Base-by-base conservation (phyloP, 139 green algal species). In the Diplosphaera chodatii region DNA sequence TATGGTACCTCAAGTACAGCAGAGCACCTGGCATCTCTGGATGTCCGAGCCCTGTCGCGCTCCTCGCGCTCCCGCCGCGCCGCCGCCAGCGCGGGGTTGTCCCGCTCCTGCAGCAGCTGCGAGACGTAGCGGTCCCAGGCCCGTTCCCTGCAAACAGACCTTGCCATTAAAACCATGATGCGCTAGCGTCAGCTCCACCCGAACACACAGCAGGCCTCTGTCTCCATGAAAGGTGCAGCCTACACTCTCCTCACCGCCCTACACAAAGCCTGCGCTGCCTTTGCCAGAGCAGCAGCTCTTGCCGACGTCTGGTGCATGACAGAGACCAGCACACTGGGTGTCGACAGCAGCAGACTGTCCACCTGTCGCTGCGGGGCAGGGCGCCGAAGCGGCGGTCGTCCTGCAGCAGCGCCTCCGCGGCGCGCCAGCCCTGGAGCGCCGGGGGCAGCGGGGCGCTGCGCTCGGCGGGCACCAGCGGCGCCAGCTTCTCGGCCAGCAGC, bases 91-190 rank as follows among this genome's bases (percentile, higher is more conserved):
- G 27, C 33, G 25, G 77, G 79, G 48, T 82, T 30, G 34, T 74
- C 66, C 10, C 76, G 31, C 40, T 82, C 72, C 20, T 40, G 48
- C 28, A 74, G 20, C 4, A 76, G 69, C 30, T 84, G 74, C 2
- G 67, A 67, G 22, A 84, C 74, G 66, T 66, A 84, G 21, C 68
- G 56, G 37, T 69, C 68, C 78, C 78, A 84, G 16, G 64, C 32
- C 5, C 33, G 31, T 41, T 84, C 70, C 64, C 78, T 81, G 68
- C 64, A 65, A 8, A 10, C 37, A 48, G 8, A 48, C 10, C 37
- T n/a, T n/a, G n/a, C n/a, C n/a, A n/a, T n/a, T n/a, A n/a, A n/a
- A n/a, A n/a, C n/a, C n/a, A n/a, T n/a, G n/a, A n/a, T n/a, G n/a
- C n/a, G n/a, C n/a, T n/a, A n/a, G n/a, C n/a, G n/a, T n/a, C n/a